Evolutionary conservation across 768 basidiomycete species (phyloP), one percentile per base, ranked within the genome.

Genomic region (Psilocybe azurescens): DNA sequence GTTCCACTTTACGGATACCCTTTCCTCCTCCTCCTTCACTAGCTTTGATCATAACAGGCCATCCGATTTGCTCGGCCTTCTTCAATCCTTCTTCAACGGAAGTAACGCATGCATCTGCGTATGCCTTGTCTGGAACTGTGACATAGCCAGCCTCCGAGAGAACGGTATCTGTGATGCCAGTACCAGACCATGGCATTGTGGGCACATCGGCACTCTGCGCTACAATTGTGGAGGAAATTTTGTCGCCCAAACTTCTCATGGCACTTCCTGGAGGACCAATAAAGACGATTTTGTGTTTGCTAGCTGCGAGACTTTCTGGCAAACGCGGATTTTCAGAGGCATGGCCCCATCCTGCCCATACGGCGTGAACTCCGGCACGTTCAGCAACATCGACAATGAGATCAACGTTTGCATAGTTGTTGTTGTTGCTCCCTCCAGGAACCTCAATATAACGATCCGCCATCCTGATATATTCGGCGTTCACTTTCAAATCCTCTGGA

Each of bases 331-430:
- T 99, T 77, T 99, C 97, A 2, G 97, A 99, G 29, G 97, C 97
- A 76, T 99, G 97, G 53, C 97, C 97, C 97, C 97, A 99, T 60
- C 97, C 97, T 38, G 97, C 97, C 97, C 97, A 99, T 28, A 99
- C 97, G 48, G 97, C 97, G 72, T 99, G 97, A 1, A 99, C 97
- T 33, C 95, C 97, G 20, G 95, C 86, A 66, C 97, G 90, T 78
- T 99, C 96, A 47, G 97, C 97, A 60, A 99, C 89, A 73, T 99
- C 97, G 61, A 99, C 93, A 70, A 99, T 99, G 71, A 97, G 89
- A 72, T 99, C 97, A 69, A 99, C 97, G 74, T 99, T 99, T 68
- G 97, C 97, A 72, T 99, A 99, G 77, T 99, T 99, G 85, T 99
- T 95, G 83, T 99, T 99, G 76, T 99, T 99, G 18, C 91, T 87